Evolutionary conservation across 2,329 filamentous ascomycete genomes (phyloP).

Genomic region (Fusarium tricinctum): DNA sequence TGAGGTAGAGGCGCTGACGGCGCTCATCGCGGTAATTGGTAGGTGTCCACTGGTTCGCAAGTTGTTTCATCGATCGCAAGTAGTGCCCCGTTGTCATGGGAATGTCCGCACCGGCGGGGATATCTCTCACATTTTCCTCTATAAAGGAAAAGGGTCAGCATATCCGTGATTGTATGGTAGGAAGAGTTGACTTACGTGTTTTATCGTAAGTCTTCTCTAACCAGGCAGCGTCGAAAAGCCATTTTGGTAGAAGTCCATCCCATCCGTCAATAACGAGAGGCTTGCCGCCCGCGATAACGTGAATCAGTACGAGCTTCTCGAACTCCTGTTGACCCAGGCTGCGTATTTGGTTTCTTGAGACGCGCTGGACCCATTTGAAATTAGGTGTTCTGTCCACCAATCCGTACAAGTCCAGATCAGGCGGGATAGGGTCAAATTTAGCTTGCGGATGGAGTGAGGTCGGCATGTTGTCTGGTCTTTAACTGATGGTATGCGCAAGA

Average conservation of each 20-base stretch:
- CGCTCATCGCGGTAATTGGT: slow-evolving; percentile 83
- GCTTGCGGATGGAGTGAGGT: slow-evolving; percentile 81
- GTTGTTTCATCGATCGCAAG: slow-evolving; percentile 84
- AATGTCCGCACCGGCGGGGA: slow-evolving; percentile 78
- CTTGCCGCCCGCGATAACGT: slow-evolving; percentile 87
- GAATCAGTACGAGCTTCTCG: slow-evolving; percentile 84
- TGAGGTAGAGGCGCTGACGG: slow-evolving; percentile 90
- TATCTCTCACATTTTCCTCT: slow-evolving; percentile 90
- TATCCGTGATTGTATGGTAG: not conserved
- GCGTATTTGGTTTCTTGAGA: slow-evolving; percentile 83
- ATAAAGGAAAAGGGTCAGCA: slow-evolving; percentile 40
- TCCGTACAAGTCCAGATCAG: slow-evolving; percentile 81
- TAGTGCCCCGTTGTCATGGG: slow-evolving; percentile 93
- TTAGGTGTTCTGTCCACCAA: slow-evolving; percentile 85
- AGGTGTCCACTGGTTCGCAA: slow-evolving; percentile 84
- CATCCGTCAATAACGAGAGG: slow-evolving; percentile 94
- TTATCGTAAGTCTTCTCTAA: slow-evolving; percentile 82
- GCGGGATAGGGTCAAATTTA: slow-evolving; percentile 91
- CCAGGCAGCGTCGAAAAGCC: slow-evolving; percentile 86
- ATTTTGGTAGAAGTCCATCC: slow-evolving; percentile 78
- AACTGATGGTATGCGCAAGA: slow-evolving; percentile 11
- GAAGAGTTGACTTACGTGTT: slow-evolving; percentile 71
- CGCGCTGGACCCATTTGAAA: slow-evolving; percentile 87
- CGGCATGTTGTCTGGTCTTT: slow-evolving; percentile 71
- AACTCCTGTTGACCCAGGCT: slow-evolving; percentile 83